Conservation (phyloP, 2,329 filamentous ascomycete species). For the Tolypocladium guangdongense region DNA sequence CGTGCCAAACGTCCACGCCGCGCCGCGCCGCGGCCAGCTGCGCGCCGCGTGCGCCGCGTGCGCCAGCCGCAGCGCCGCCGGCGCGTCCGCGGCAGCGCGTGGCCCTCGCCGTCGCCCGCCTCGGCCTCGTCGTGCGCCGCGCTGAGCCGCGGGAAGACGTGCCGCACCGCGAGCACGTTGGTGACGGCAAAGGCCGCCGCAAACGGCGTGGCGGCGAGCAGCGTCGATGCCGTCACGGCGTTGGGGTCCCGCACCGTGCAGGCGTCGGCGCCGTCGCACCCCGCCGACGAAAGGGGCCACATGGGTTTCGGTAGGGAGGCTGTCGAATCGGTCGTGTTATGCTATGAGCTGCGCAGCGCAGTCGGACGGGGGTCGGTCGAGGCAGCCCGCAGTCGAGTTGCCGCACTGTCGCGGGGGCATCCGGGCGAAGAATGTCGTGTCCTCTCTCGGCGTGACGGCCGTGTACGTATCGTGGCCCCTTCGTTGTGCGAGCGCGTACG, state of each 20-base stretch:
- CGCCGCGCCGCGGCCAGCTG: slow-evolving; percentile 37
- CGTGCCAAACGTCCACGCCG: slow-evolving; percentile 59
- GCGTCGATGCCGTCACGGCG: slow-evolving; percentile 30
- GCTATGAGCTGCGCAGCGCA: neutral
- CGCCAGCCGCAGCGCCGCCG: slow-evolving; percentile 43
- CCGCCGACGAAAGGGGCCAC: slow-evolving; percentile 26
- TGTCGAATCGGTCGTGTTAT: neutral
- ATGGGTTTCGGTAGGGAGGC: slow-evolving; percentile 10
- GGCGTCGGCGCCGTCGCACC: slow-evolving; percentile 45
- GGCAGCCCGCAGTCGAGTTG: neutral
- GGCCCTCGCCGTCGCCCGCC: slow-evolving; percentile 42
- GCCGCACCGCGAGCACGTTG: slow-evolving; percentile 50
- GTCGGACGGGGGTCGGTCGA: slow-evolving; percentile 4
- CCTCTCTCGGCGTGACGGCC: neutral
- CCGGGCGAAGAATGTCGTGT: neutral
- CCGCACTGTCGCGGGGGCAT: neutral
- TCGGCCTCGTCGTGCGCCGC: slow-evolving; percentile 31
- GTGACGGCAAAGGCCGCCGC: slow-evolving; percentile 57
- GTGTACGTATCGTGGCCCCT: neutral
- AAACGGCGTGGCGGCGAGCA: slow-evolving; percentile 59
- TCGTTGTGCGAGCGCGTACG: neutral
- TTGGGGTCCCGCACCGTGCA: slow-evolving; percentile 37
- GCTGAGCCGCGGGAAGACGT: slow-evolving; percentile 64
- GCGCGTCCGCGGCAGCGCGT: slow-evolving; percentile 51
- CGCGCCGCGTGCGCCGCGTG: slow-evolving; percentile 48